Evolutionary conservation across 208 protist genomes (phyloP), one percentile per base, ranked within the genome.

Genomic region (Crithidia acanthocephali): DNA sequence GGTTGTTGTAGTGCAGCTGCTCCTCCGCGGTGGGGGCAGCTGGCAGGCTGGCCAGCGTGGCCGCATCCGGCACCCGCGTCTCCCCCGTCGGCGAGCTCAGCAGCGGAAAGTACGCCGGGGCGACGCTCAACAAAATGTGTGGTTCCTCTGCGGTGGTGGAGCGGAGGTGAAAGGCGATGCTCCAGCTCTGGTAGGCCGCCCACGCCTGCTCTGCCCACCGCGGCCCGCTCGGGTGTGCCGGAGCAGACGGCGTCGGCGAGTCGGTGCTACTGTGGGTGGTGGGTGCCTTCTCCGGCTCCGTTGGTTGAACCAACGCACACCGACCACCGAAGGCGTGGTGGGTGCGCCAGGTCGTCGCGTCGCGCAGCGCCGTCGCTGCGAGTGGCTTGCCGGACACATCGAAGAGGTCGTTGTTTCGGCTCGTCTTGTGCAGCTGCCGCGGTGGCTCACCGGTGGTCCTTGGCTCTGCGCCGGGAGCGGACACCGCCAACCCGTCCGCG

Each of bases 321-420:
- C 87, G 87, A 2, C 78, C 90, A 53, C 85, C 86, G 60, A 95
- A 93, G 27, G 87, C 84, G 77, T 89, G 86, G 68, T 90, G 83
- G 0, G 87, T 85, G 47, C 90, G 84, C 87, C 90, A 95, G 11
- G 74, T 88, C 6, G 80, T 83, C 18, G 52, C 83, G 0, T 48
- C 23, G 22, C 76, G 74, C 8, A 52, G 28, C 20, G 79, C 83
- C 1, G 59, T 30, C 1, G 72, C 30, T 20, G 37, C 52, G 4
- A 95, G 77, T 25, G 76, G 75, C 27, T 67, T 59, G 2, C 85
- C 81, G 28, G 65, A 22, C 0, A 55, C 75, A 25, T 84, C 76
- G 51, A 79, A 80, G 27, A 82, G 61, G 42, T 44, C 72, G 66
- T 73, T 78, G 76, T 81, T 86, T 25, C 44, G 32, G 27, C 52